Evolutionary conservation across 1,139 yeast species (phyloP).

Genomic region (Ogataea hybrid): DNA sequence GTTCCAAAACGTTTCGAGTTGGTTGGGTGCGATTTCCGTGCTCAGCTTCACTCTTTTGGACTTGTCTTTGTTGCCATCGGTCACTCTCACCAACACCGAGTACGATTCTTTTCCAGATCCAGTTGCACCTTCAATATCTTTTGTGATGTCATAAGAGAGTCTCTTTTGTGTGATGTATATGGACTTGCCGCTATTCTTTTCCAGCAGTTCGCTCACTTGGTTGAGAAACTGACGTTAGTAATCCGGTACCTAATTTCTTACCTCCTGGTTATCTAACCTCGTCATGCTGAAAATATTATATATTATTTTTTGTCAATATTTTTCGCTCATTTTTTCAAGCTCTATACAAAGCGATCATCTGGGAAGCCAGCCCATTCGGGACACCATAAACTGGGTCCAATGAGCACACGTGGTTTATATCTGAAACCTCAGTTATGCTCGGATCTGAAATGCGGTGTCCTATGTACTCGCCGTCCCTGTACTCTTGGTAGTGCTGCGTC

Average conservation of each 20-base stretch:
- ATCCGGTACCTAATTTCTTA: background rate
- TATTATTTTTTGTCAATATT: background rate
- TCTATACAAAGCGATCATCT: constrained; percentile 12
- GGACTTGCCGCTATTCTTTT: constrained; percentile 37
- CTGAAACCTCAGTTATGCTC: constrained; percentile 29
- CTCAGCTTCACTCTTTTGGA: constrained; percentile 26
- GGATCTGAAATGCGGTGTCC: constrained; percentile 26
- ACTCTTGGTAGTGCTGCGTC: constrained; percentile 51
- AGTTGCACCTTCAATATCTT: constrained; percentile 17
- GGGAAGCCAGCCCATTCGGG: constrained; percentile 31
- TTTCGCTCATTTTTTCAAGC: constrained; percentile 2
- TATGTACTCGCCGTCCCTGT: constrained; percentile 24
- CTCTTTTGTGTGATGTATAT: constrained; percentile 44
- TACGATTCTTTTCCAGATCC: constrained; percentile 33
- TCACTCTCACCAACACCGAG: constrained; percentile 53
- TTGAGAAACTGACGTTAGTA: constrained; percentile 36
- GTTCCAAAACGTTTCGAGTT: constrained; percentile 31
- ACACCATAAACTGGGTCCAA: constrained; percentile 50
- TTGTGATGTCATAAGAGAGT: constrained; percentile 12
- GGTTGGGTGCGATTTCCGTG: constrained; percentile 29
- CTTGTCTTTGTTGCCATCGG: constrained; percentile 51
- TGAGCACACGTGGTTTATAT: constrained; percentile 22
- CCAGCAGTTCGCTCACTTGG: constrained; percentile 32
- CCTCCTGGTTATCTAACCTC: constrained; percentile 4
- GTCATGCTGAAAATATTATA: background rate